phyloP scores from a whole-genome alignment of 169 alveolate species.

The Plasmodium coatneyi region DNA sequence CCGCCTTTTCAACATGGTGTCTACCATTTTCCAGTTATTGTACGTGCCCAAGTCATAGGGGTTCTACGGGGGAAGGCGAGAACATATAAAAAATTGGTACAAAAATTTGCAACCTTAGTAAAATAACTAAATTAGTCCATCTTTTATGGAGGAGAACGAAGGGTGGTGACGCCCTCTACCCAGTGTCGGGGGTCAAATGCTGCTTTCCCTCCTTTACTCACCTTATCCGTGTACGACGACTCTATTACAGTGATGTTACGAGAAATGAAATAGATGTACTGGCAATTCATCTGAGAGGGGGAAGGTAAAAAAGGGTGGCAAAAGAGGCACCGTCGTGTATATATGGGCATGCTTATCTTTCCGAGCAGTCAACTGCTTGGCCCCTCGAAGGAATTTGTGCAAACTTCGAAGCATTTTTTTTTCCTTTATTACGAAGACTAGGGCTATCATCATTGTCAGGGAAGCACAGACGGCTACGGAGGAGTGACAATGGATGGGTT shows the following conservation, averaged over 20 bases:
- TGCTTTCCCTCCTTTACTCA: background rate
- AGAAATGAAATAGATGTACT: constrained; percentile 46
- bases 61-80: constrained; percentile 11
- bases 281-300: constrained; percentile 36
- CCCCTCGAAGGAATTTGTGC: background rate
- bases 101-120: background rate
- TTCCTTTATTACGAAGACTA: constrained; percentile 36
- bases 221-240: constrained; percentile 56
- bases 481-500: background rate
- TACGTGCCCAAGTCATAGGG: constrained; percentile 62
- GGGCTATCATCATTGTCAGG: constrained; percentile 24
- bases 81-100: background rate
- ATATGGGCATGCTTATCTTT: background rate
- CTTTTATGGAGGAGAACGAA: background rate
- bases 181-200: too few species aligned
- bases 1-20: background rate
- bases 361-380: background rate
- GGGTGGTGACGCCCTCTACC: too few species aligned
- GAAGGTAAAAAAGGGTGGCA: background rate
- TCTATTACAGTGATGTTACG: constrained; percentile 43
- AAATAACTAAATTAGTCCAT: background rate
- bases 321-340: background rate
- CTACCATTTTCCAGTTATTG: constrained; percentile 59
- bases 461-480: constrained; percentile 50
- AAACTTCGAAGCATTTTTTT: background rate